phyloP scores from a whole-genome alignment of 176 grass and related monocot species.

The Hordeum marinum region DNA sequence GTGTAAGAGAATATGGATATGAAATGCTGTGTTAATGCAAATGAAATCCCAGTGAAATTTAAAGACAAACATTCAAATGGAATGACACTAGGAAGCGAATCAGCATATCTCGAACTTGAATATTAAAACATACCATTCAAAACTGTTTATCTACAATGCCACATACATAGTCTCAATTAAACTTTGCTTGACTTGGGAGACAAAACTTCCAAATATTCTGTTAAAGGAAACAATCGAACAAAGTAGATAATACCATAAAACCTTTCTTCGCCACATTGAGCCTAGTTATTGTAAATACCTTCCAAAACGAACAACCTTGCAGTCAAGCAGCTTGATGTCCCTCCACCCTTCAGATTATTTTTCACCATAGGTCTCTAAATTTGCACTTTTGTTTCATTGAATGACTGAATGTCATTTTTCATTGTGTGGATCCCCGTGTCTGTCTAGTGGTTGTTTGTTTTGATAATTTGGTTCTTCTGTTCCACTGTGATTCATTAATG shows the following conservation, averaged over 20 bases:
- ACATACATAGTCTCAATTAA: background rate
- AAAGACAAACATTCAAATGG: background rate
- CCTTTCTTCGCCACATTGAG: background rate
- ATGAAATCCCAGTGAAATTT: background rate
- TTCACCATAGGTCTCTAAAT: background rate
- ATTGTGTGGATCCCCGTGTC: background rate
- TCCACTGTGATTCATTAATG: background rate
- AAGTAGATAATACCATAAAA: background rate
- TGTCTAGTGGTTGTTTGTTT: background rate
- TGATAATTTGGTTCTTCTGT: background rate
- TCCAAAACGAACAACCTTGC: too few relatives aligned
- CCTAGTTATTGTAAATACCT: background rate
- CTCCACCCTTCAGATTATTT: background rate
- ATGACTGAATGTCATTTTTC: background rate
- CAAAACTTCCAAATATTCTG: background rate
- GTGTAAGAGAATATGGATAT: background rate
- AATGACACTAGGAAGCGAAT: background rate
- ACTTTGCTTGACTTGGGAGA: background rate
- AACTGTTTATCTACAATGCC: background rate
- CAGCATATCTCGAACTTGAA: background rate
- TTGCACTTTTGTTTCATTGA: background rate
- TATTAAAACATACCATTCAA: background rate
- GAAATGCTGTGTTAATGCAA: background rate
- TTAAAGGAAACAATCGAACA: background rate
- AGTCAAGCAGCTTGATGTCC: background rate